These are phyloP conservation scores for Thymus quinquecostatus DNA, from an alignment of 257 asterid genomes.

Conservation along the genomic window DNA sequence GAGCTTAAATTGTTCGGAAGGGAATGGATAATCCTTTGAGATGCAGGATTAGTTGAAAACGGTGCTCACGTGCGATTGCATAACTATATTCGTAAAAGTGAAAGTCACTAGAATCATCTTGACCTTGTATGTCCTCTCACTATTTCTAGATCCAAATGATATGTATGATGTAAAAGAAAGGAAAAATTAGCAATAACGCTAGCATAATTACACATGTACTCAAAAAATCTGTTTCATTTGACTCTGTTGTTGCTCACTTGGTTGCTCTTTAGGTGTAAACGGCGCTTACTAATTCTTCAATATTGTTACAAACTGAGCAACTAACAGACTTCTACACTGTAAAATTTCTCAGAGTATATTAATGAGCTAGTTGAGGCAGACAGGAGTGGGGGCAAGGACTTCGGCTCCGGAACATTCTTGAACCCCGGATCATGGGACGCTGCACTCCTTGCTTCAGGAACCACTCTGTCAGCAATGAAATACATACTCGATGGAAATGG, in stretches of 20 bases:
- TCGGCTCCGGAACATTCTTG: conserved; percentile 77
- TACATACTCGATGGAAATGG: conserved; percentile 62
- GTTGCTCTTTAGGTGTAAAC: neutral
- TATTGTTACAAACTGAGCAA: neutral
- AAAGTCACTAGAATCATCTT: no score
- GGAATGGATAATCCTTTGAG: no score
- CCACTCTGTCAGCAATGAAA: conserved; percentile 81
- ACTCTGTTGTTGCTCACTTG: conserved; percentile 1
- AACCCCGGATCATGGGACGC: conserved; percentile 89
- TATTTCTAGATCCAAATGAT: no score
- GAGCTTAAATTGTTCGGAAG: no score
- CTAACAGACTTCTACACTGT: conserved; percentile 12
- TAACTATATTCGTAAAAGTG: no score
- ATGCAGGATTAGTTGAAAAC: no score
- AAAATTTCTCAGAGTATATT: conserved; percentile 60
- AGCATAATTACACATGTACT: no score
- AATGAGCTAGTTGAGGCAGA: conserved; percentile 78
- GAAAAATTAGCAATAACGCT: no score
- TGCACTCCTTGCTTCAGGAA: conserved; percentile 91
- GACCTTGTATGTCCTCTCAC: no score
- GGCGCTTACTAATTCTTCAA: neutral
- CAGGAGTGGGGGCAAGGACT: conserved; percentile 45
- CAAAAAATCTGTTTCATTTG: neutral
- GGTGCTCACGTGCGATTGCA: no score
- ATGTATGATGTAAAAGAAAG: no score